Base-by-base conservation (phyloP, 2,329 filamentous ascomycete species). In the Cryphonectria parasitica region DNA sequence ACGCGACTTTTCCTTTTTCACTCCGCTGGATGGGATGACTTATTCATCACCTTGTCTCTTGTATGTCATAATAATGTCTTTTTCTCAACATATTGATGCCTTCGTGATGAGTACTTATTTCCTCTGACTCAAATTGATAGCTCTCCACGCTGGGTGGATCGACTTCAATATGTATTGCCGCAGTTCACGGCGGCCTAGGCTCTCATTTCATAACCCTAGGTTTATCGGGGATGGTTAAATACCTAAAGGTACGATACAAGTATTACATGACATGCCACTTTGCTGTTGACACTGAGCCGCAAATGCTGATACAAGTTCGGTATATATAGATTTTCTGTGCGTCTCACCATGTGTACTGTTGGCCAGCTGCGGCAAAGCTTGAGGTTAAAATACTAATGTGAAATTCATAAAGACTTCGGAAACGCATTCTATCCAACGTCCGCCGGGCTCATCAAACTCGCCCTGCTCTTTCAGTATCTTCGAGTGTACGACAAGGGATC, bases 401-500 rank as follows among this genome's bases (percentile, higher is more conserved):
- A 1, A 41, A 13, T 7, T n/a, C 13, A 43, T 11, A 64, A 39
- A 39, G 34, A 75, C 25, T 39, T 75, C 7, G 72, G 72, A 15
- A 75, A 75, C 52, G 74, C 70, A 19, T 72, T 71, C 1, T 75
- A 75, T 25, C 73, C 74, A 15, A 70, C 69, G 58, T 71, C 72
- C 2, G 73, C 74, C 3, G 74, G 74, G 10, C 68, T 72, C 15
- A 75, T 75, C 61, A 75, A 75, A 49, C n/a, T 75, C 63, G 74
- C 74, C n/a, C 34, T 75, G 31, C 69, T 75, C 0, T 75, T 75
- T 54, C 74, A 75, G 49, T 75, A 74, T n/a, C 61, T 75, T 1
- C 74, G 74, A 17, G 68, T 75, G 31, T 74, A 75, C 34, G 73
- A 75, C 6, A 62, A 54, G 31, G 67, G 63, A 15, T 64, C 69